Evolutionary conservation across 2,329 filamentous ascomycete species (phyloP).

Genomic region (Hypoxylon sp.): DNA sequence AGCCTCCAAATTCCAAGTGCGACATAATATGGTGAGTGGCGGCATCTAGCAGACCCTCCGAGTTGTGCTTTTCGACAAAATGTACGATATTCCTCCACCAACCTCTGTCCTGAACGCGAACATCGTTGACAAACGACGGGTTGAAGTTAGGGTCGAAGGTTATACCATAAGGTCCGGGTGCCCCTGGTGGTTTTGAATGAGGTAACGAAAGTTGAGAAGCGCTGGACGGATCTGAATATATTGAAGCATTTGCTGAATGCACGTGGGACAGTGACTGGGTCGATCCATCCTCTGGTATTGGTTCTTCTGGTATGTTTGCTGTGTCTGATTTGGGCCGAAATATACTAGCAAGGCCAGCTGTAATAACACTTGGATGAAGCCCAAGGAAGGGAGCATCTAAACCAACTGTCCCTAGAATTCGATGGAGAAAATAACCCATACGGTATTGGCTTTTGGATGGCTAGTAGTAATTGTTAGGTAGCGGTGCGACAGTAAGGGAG

Average conservation of each 20-base stretch:
- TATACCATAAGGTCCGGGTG: constrained; percentile 40
- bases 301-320: constrained; percentile 46
- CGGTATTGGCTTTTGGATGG: constrained; percentile 44
- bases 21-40: constrained; percentile 81
- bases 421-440: constrained; percentile 72
- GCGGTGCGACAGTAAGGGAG: neutral
- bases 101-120: constrained; percentile 76
- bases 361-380: constrained; percentile 88
- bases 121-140: constrained; percentile 81
- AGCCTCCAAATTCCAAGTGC: constrained; percentile 86
- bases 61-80: constrained; percentile 84
- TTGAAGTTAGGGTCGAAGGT: constrained; percentile 77
- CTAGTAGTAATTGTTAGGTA: constrained; percentile 43
- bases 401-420: constrained; percentile 83
- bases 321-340: constrained; percentile 68
- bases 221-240: constrained; percentile 47
- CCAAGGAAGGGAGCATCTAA: constrained; percentile 91
- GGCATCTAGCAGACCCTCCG: constrained; percentile 77
- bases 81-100: constrained; percentile 78
- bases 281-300: constrained; percentile 35
- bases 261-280: constrained; percentile 39
- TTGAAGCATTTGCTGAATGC: constrained; percentile 45
- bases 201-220: constrained; percentile 39
- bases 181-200: constrained; percentile 35
- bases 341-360: constrained; percentile 84